phyloP scores from a whole-genome alignment of 116 monocot species.

The Iris pallida region DNA sequence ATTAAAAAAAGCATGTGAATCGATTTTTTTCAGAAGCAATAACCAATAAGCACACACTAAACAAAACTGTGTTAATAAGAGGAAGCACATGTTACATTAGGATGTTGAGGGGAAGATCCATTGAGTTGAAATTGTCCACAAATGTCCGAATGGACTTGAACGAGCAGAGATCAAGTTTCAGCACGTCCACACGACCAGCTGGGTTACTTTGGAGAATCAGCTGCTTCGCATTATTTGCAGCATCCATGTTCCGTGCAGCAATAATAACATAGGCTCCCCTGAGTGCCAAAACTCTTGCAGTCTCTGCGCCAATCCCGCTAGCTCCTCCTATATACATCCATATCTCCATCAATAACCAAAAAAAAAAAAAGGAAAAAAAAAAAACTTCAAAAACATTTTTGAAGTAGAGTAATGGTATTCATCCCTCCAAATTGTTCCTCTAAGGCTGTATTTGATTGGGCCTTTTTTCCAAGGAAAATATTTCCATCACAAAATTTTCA shows the following conservation, averaged over 20 bases:
- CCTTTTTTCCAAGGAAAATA: too few species aligned
- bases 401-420: too few species aligned
- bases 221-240: constrained; percentile 49
- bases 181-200: constrained; percentile 37
- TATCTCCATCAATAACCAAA: too few species aligned
- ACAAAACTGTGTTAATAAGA: not conserved
- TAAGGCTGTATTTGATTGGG: too few species aligned
- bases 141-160: constrained; percentile 68
- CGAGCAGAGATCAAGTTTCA: constrained; percentile 87
- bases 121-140: constrained; percentile 50
- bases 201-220: constrained; percentile 40
- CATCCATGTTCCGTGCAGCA: constrained; percentile 68
- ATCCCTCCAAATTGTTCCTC: too few species aligned
- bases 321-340: constrained; percentile 61
- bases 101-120: constrained; percentile 72
- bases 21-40: not conserved
- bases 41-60: too few species aligned
- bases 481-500: too few species aligned
- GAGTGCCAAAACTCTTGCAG: constrained; percentile 73
- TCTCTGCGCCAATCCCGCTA: constrained; percentile 87
- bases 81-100: constrained; percentile 47
- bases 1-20: not conserved
- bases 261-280: constrained; percentile 78
- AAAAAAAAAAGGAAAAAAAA: too few species aligned
- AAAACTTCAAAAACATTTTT: too few species aligned